Evolutionary conservation across 495 filamentous ascomycete species (phyloP).

Genomic region (Neurospora sp.): DNA sequence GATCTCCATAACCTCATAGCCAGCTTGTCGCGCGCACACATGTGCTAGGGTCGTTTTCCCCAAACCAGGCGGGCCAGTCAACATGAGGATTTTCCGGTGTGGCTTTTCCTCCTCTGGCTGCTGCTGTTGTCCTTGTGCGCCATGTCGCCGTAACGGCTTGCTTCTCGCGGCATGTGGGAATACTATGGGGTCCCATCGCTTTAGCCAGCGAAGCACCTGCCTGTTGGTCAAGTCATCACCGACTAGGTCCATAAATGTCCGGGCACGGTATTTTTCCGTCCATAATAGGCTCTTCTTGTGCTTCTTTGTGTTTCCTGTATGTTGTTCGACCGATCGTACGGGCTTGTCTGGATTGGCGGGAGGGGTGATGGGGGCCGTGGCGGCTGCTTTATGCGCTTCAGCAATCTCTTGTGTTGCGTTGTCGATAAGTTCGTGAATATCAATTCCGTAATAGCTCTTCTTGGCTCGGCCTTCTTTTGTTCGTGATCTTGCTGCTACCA

Average conservation of each 20-base stretch:
- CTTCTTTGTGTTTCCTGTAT: constrained; percentile 28
- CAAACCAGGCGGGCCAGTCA: constrained; percentile 84
- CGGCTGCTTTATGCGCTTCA: constrained; percentile 14
- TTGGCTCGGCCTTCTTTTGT: constrained; percentile 61
- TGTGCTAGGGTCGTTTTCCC: constrained; percentile 96
- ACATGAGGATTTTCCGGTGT: constrained; percentile 77
- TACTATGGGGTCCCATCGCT: constrained; percentile 85
- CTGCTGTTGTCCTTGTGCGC: constrained; percentile 25
- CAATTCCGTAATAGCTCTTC: constrained; percentile 81
- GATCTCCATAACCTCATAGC: constrained; percentile 88
- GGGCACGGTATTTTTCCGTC: constrained; percentile 88
- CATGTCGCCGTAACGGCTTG: constrained; percentile 32
- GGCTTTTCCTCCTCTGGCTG: constrained; percentile 51
- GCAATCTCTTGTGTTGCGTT: constrained; percentile 44
- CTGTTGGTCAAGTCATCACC: constrained; percentile 93
- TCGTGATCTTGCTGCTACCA: constrained; percentile 60
- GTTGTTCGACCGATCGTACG: constrained; percentile 26
- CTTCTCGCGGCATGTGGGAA: constrained; percentile 61
- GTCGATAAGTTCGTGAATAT: constrained; percentile 74
- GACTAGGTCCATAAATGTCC: constrained; percentile 82
- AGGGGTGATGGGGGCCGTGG: constrained; percentile 15
- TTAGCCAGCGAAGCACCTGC: constrained; percentile 85
- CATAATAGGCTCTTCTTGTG: constrained; percentile 51
- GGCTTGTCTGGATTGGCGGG: constrained; percentile 18
- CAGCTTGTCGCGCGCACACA: constrained; percentile 88